Evolutionary conservation across 306 rosid species (phyloP).

Genomic region (Prunus fruticosa): DNA sequence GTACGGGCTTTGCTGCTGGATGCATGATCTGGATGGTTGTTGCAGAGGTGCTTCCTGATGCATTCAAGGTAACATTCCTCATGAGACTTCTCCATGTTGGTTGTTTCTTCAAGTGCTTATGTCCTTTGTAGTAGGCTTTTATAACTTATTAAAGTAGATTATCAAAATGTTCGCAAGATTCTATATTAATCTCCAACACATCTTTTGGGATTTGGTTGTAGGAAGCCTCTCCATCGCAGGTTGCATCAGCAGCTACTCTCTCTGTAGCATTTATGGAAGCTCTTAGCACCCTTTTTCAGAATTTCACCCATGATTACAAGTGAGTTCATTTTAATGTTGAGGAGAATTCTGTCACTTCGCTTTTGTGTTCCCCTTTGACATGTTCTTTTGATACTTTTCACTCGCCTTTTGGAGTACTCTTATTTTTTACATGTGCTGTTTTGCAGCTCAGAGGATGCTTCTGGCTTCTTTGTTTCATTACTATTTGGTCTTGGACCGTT

Average conservation of each 20-base stretch:
- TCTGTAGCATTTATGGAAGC: conserved; percentile 99
- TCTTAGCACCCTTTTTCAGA: conserved; percentile 82
- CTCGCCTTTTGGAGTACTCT: not conserved
- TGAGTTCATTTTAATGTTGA: conserved; percentile 35
- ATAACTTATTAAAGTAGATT: not conserved
- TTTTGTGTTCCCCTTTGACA: not conserved
- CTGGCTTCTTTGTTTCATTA: conserved; percentile 94
- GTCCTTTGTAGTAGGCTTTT: not conserved
- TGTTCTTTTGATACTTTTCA: not conserved
- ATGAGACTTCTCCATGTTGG: not conserved
- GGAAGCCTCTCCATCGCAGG: conserved; percentile 95
- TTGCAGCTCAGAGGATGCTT: conserved; percentile 92
- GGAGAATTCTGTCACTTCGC: not conserved
- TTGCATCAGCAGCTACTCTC: conserved; percentile 91
- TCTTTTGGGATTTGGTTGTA: conserved; percentile 34
- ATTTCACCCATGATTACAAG: conserved; percentile 86
- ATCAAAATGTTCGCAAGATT: not conserved
- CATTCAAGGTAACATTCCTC: conserved; percentile 72
- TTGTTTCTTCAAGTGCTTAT: not conserved
- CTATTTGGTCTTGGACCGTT: conserved; percentile 96
- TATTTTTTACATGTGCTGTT: conserved; percentile 15
- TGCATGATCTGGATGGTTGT: conserved; percentile 99
- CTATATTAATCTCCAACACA: conserved; percentile 14
- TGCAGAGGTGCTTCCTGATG: conserved; percentile 99
- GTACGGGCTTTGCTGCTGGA: conserved; percentile 99